A percentile compares a stretch with the other conserved stretches of the same genome.
Evolutionary conservation across 2,329 filamentous ascomycete species (phyloP).

Genomic region (Aulographum hederae): DNA sequence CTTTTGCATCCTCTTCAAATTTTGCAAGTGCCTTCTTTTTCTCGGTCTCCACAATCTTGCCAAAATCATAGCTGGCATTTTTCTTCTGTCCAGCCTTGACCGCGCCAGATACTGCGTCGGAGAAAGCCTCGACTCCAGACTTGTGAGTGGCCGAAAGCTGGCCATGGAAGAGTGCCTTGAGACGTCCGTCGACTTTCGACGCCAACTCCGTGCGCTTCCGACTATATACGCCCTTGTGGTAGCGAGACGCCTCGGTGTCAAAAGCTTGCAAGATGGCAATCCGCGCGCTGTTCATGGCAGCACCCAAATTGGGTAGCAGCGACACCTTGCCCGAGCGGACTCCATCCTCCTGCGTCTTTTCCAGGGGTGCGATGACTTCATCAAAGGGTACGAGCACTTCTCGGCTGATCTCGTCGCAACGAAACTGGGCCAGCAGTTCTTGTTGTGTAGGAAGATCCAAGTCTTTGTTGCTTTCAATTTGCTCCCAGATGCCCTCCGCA

Average conservation of each 20-base stretch:
- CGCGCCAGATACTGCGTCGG: constrained; percentile 65
- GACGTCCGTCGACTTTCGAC: constrained; percentile 66
- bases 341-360: constrained; percentile 60
- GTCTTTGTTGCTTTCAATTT: constrained; percentile 98
- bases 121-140: constrained; percentile 65
- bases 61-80: constrained; percentile 75
- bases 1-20: constrained; percentile 60
- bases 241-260: constrained; percentile 75
- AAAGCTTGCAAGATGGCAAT: constrained; percentile 64
- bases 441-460: constrained; percentile 92
- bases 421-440: constrained; percentile 88
- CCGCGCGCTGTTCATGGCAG: constrained; percentile 53
- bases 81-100: constrained; percentile 91
- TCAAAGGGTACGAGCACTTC: constrained; percentile 80
- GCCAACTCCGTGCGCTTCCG: constrained; percentile 75
- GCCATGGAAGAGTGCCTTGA: constrained; percentile 77
- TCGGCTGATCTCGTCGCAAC: constrained; percentile 88
- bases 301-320: constrained; percentile 59
- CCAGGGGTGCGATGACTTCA: constrained; percentile 59
- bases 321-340: constrained; percentile 52
- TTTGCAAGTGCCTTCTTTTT: constrained; percentile 56
- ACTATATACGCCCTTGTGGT: constrained; percentile 89
- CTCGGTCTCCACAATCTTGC: constrained; percentile 73
- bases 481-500: constrained; percentile 88
- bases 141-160: constrained; percentile 84